Evolutionary conservation across 2,329 filamentous ascomycete genomes (phyloP).

Genomic region (Coniosporium tulheliwenetii): DNA sequence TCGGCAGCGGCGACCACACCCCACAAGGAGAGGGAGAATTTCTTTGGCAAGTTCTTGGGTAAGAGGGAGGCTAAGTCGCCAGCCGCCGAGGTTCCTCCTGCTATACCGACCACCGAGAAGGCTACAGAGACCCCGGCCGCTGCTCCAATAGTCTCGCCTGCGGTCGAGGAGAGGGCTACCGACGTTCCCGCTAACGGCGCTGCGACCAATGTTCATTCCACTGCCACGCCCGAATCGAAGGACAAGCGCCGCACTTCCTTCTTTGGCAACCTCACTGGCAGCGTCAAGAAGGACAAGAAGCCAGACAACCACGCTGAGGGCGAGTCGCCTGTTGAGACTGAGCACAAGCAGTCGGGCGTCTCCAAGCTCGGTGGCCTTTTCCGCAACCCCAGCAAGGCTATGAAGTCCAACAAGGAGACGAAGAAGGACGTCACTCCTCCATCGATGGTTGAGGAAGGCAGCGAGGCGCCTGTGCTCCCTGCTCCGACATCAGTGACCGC

Average conservation of each 20-base stretch:
- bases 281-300: slow-evolving; percentile 5
- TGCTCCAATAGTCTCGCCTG: neutral
- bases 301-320: slow-evolving; percentile 8
- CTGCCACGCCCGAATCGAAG: slow-evolving; percentile 3
- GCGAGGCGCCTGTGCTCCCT: slow-evolving; percentile 8
- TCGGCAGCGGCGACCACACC: slow-evolving; percentile 7
- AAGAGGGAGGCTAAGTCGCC: slow-evolving; percentile 14
- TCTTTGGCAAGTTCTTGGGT: slow-evolving; percentile 14
- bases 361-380: slow-evolving; percentile 15
- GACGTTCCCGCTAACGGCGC: neutral
- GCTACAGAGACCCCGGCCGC: slow-evolving; percentile 2
- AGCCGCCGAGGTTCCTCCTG: neutral
- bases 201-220: neutral
- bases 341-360: slow-evolving; percentile 10
- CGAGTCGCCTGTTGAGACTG: slow-evolving; percentile 7
- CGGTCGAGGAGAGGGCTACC: neutral
- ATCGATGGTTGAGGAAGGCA: too few species aligned
- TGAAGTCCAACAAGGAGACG: slow-evolving; percentile 15
- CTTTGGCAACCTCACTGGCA: slow-evolving; percentile 6
- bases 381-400: slow-evolving; percentile 25
- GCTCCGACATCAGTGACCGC: slow-evolving; percentile 15
- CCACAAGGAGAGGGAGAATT: slow-evolving; percentile 18
- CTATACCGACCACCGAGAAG: neutral
- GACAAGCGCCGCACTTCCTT: slow-evolving; percentile 8
- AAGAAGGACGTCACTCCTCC: slow-evolving; percentile 15